These are phyloP conservation scores for Bruguiera parviflora DNA, from an alignment of 345 rosid species.

Conservation along the genomic window DNA sequence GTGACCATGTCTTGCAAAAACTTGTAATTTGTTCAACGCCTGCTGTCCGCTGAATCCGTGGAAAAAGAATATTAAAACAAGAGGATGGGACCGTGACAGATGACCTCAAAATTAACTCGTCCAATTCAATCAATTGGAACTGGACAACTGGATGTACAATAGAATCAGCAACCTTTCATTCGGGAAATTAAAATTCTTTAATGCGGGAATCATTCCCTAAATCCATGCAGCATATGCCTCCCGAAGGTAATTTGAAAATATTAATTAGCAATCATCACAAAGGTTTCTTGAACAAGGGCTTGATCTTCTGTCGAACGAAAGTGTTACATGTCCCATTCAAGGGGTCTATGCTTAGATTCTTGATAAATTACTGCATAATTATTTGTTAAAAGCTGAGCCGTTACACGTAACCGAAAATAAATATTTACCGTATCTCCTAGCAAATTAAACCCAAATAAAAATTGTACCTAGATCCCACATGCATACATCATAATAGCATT, in stretches of 20 bases:
- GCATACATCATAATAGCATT: background rate
- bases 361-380: background rate
- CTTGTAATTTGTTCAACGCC: background rate
- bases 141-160: conserved; percentile 7
- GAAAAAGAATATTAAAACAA: background rate
- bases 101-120: background rate
- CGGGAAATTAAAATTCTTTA: conserved; percentile 10
- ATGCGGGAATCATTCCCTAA: conserved; percentile 51
- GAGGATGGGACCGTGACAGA: background rate
- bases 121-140: background rate
- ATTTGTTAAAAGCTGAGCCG: background rate
- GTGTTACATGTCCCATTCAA: background rate
- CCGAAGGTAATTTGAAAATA: background rate
- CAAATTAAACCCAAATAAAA: background rate
- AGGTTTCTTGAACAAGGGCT: conserved; percentile 36
- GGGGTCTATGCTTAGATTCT: too few relatives aligned
- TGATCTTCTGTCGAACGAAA: conserved; percentile 40
- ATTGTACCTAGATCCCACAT: too few relatives aligned
- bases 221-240: conserved; percentile 46
- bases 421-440: background rate
- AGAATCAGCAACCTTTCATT: conserved; percentile 1
- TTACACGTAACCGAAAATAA: background rate
- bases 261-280: background rate
- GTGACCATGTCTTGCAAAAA: background rate
- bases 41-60: too few relatives aligned